Evolutionary conservation across 2,329 filamentous ascomycete species (phyloP).

Genomic region (Balansia obtecta): DNA sequence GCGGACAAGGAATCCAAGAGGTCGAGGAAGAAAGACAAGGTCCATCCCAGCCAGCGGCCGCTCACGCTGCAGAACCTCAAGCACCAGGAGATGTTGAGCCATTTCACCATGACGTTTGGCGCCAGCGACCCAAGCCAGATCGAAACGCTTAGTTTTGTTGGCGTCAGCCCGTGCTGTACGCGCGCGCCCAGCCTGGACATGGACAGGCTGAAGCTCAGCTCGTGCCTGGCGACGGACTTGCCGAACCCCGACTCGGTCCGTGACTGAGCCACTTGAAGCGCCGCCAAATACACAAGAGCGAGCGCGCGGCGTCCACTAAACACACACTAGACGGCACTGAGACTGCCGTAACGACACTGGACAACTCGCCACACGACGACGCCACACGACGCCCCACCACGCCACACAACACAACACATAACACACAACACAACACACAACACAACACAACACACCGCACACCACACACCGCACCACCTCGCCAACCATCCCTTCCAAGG

Average conservation of each 20-base stretch:
- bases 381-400: too few species aligned
- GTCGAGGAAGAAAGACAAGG: constrained; percentile 15
- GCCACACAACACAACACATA: too few species aligned
- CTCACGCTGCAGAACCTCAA: constrained; percentile 32
- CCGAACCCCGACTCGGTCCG: constrained; percentile 9
- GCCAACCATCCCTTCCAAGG: background rate
- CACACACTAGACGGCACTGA: background rate
- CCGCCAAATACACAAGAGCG: background rate
- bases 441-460: too few species aligned
- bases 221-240: constrained; percentile 6
- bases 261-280: too few species aligned
- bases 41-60: constrained; percentile 32
- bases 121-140: constrained; percentile 21
- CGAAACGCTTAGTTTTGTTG: constrained; percentile 20
- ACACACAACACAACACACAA: too few species aligned
- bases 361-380: too few species aligned
- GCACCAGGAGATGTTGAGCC: constrained; percentile 33
- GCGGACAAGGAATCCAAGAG: constrained; percentile 12
- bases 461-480: too few species aligned
- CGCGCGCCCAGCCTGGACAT: constrained; percentile 24
- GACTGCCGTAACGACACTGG: background rate
- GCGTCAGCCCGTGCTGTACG: constrained; percentile 33
- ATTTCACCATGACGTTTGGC: constrained; percentile 35
- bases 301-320: background rate
- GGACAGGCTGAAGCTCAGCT: constrained; percentile 10